These are phyloP conservation scores for Hemileccinum impolitum DNA, from an alignment of 768 basidiomycete genomes.

Conservation along the genomic window DNA sequence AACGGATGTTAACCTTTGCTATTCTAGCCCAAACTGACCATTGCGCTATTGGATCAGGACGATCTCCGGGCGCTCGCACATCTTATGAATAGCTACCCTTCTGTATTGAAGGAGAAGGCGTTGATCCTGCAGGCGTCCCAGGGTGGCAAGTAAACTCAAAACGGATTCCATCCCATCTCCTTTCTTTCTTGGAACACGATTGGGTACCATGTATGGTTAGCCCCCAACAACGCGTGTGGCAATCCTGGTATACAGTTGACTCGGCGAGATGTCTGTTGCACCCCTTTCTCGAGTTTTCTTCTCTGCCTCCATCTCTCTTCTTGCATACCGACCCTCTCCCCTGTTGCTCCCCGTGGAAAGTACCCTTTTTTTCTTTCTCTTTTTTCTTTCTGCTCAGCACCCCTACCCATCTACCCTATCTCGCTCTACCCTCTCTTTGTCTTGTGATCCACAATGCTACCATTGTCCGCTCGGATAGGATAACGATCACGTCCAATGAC, in stretches of 20 bases:
- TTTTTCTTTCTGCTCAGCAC: neutral
- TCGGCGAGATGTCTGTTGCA: neutral
- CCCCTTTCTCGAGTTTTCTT: neutral
- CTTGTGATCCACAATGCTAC: neutral
- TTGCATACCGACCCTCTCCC: neutral
- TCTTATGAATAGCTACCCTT: slow-evolving; percentile 83
- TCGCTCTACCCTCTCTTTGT: neutral
- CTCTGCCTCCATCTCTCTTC: neutral
- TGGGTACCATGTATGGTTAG: neutral
- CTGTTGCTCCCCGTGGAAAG: neutral
- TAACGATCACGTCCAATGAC: neutral
- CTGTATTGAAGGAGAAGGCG: slow-evolving; percentile 78
- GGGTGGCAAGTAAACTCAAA: slow-evolving; percentile 21
- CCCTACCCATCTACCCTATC: neutral
- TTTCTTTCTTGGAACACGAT: slow-evolving; percentile 1
- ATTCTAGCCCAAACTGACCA: slow-evolving; percentile 75
- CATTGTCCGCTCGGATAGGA: neutral
- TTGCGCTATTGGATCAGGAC: slow-evolving; percentile 78
- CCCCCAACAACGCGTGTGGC: neutral
- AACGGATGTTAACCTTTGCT: slow-evolving; percentile 1
- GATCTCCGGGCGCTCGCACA: slow-evolving; percentile 82
- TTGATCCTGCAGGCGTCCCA: slow-evolving; percentile 29
- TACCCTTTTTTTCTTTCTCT: neutral
- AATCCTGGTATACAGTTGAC: neutral
- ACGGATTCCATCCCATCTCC: neutral